These are phyloP conservation scores for Barnettozyma populi DNA, from an alignment of 805 yeast genomes.

Conservation along the genomic window DNA sequence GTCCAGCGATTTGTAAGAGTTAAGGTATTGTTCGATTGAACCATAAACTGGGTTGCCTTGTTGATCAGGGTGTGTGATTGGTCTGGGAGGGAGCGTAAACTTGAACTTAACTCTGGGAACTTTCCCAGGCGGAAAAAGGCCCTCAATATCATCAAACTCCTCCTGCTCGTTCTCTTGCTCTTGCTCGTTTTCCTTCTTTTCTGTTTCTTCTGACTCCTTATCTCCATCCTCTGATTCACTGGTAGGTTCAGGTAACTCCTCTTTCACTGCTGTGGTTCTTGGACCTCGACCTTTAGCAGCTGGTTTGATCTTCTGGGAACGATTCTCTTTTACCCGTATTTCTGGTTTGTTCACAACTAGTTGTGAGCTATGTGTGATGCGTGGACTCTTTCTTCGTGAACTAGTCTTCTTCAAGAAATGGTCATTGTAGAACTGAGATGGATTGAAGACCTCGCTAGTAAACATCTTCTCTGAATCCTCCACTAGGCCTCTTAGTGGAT, in stretches of 20 bases:
- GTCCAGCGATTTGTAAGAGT: conserved; percentile 53
- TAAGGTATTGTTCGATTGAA: conserved; percentile 39
- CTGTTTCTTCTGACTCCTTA: conserved; percentile 6
- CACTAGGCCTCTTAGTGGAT: conserved; percentile 17
- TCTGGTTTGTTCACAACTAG: neutral
- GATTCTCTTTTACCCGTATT: neutral
- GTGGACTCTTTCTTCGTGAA: neutral
- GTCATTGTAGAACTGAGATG: conserved; percentile 19
- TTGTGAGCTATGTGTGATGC: neutral
- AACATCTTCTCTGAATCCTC: conserved; percentile 13
- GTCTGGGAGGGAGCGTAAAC: conserved; percentile 37
- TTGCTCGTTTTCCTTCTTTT: too few species aligned
- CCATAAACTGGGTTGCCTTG: conserved; percentile 40
- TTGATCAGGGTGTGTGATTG: conserved; percentile 58
- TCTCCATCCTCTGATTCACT: conserved; percentile 3
- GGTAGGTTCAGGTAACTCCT: neutral
- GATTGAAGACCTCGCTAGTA: conserved; percentile 16
- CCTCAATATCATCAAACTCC: conserved; percentile 13
- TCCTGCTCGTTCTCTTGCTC: too few species aligned
- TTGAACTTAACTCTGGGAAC: conserved; percentile 24
- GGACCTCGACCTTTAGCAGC: neutral
- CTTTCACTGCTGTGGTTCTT: neutral
- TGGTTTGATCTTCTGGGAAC: neutral
- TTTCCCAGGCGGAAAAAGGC: conserved; percentile 8
- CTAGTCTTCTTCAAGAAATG: conserved; percentile 13